These are phyloP conservation scores for Colletotrichum abscissum DNA, from an alignment of 2,329 filamentous ascomycete genomes.

Conservation along the genomic window DNA sequence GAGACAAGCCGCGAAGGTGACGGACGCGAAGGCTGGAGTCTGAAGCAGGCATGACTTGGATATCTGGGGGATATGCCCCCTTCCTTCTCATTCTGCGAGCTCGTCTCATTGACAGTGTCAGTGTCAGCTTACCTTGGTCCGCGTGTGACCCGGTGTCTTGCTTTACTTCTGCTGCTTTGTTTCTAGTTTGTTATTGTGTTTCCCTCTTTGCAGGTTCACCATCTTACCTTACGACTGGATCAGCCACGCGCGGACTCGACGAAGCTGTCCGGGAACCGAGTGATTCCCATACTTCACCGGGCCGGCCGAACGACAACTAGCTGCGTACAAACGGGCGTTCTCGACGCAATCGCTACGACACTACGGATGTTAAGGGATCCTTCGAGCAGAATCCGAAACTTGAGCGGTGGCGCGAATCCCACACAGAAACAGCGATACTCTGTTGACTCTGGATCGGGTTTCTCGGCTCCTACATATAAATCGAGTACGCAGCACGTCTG, in stretches of 20 bases:
- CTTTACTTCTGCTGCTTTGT: not conserved
- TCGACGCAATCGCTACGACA: conserved; percentile 3
- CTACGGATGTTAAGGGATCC: conserved; percentile 7
- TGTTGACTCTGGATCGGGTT: not conserved
- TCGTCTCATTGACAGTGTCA: not conserved
- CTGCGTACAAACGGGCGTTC: conserved; percentile 2
- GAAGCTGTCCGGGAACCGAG: conserved; percentile 4
- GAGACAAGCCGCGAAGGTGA: not conserved
- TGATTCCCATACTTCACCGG: not conserved
- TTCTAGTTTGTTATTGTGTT: not conserved
- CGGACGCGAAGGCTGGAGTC: not conserved
- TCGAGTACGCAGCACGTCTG: not conserved
- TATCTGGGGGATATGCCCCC: conserved; percentile 20
- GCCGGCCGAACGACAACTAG: conserved; percentile 8
- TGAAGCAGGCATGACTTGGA: not conserved
- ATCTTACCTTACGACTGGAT: not conserved
- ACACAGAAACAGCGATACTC: not conserved
- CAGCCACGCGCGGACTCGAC: not conserved
- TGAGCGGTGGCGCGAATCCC: not conserved
- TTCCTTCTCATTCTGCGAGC: not conserved
- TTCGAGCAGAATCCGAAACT: not conserved
- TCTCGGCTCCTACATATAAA: not conserved
- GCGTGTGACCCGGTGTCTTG: not conserved
- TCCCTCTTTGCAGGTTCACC: not conserved
- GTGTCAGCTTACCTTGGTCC: not conserved